A percentile compares a stretch with the other conserved stretches of the same genome.
phyloP scores from a whole-genome alignment of 352 stramenopile species.

The Proteromonas lacertae region DNA sequence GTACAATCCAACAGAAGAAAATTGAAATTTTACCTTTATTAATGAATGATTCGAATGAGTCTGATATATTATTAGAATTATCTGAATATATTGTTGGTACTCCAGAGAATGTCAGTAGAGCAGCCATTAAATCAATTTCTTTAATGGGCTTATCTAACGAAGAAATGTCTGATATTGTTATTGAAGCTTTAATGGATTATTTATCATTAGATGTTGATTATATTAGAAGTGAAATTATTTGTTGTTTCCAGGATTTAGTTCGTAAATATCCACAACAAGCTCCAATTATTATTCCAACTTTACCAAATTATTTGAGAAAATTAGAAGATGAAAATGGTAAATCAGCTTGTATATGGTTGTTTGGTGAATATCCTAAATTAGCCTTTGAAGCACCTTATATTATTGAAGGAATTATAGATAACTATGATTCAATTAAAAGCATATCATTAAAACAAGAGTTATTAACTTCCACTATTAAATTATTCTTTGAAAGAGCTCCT shows the following conservation, averaged over 20 bases:
- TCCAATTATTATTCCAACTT: slow-evolving; percentile 41
- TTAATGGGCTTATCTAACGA: slow-evolving; percentile 49
- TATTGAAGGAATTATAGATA: slow-evolving; percentile 58
- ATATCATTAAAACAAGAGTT: slow-evolving; percentile 57
- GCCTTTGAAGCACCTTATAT: slow-evolving; percentile 62
- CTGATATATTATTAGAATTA: slow-evolving; percentile 84
- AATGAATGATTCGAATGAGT: slow-evolving; percentile 54
- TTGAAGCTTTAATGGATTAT: slow-evolving; percentile 32
- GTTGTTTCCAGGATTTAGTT: slow-evolving; percentile 75
- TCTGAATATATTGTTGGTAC: slow-evolving; percentile 76
- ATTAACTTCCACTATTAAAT: slow-evolving; percentile 64
- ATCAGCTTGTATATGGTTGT: slow-evolving; percentile 67
- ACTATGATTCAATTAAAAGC: slow-evolving; percentile 53
- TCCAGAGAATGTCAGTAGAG: slow-evolving; percentile 49
- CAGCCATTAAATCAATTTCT: slow-evolving; percentile 59
- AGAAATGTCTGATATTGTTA: slow-evolving; percentile 15
- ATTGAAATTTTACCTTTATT: slow-evolving; percentile 68
- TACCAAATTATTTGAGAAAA: slow-evolving; percentile 24
- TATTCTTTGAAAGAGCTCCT: slow-evolving; percentile 87
- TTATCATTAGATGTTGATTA: slow-evolving; percentile 80
- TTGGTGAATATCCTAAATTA: slow-evolving; percentile 64
- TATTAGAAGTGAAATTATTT: slow-evolving; percentile 67
- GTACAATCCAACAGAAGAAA: slow-evolving; percentile 88
- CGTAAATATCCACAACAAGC: slow-evolving; percentile 71
- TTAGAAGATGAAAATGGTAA: slow-evolving; percentile 30